Conservation (phyloP, 106 monocot species). For the Platanthera guangdongensis region DNA sequence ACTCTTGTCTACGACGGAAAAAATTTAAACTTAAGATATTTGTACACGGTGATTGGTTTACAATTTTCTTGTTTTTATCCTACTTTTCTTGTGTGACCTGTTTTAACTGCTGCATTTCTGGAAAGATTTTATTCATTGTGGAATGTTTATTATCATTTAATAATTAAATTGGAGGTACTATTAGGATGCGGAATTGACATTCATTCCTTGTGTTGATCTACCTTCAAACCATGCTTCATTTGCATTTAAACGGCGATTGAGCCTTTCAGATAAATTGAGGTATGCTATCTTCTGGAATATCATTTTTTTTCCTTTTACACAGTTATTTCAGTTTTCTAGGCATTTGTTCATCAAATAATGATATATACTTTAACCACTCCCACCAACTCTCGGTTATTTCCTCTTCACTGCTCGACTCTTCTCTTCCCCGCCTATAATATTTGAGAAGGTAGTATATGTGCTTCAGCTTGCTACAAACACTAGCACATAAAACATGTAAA, state of each 20-base stretch:
- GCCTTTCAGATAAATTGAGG: conserved; percentile 83
- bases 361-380: neutral
- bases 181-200: conserved; percentile 83
- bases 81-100: conserved; percentile 1
- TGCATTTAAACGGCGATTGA: conserved; percentile 79
- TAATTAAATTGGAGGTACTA: conserved; percentile 3
- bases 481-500: too few relatives aligned
- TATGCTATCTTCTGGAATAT: conserved; percentile 7
- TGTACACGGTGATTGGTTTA: conserved; percentile 57
- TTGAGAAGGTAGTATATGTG: too few relatives aligned
- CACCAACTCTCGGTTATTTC: too few relatives aligned
- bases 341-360: neutral
- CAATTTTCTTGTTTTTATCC: neutral
- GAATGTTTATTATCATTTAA: neutral
- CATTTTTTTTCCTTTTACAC: neutral
- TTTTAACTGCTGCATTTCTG: neutral
- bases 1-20: conserved; percentile 51
- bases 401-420: too few relatives aligned
- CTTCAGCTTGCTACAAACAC: too few relatives aligned
- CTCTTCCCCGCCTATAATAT: too few relatives aligned
- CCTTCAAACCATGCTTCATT: conserved; percentile 71
- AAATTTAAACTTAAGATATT: conserved; percentile 67
- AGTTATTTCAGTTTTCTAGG: neutral
- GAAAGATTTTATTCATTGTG: neutral
- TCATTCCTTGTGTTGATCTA: conserved; percentile 63